phyloP scores from a whole-genome alignment of 2,329 filamentous ascomycete genomes.

The Diaporthe destruens region DNA sequence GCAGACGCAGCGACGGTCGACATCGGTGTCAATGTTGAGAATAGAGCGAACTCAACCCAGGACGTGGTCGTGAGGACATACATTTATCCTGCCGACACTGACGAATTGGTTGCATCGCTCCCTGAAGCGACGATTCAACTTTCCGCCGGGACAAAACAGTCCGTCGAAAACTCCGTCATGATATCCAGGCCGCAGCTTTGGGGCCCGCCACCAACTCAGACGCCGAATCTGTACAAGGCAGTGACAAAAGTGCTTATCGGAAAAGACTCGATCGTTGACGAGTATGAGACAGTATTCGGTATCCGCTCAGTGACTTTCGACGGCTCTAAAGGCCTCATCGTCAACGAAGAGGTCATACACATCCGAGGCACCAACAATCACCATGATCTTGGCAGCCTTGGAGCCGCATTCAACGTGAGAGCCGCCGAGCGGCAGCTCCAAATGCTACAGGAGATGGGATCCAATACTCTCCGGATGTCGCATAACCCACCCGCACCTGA shows the following conservation, averaged over 20 bases:
- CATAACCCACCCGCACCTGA: constrained; percentile 67
- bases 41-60: constrained; percentile 50
- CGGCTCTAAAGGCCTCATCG: constrained; percentile 53
- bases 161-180: constrained; percentile 52
- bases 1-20: constrained; percentile 58
- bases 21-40: constrained; percentile 60
- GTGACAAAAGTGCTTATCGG: constrained; percentile 54
- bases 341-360: constrained; percentile 60
- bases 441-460: constrained; percentile 61
- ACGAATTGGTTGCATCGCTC: constrained; percentile 52
- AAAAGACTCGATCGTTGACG: constrained; percentile 50
- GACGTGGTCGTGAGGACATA: constrained; percentile 56
- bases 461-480: constrained; percentile 63
- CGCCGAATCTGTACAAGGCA: constrained; percentile 62
- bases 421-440: constrained; percentile 63
- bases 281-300: constrained; percentile 64
- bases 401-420: constrained; percentile 62
- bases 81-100: constrained; percentile 50
- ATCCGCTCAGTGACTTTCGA: constrained; percentile 59
- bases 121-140: constrained; percentile 48
- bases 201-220: constrained; percentile 61
- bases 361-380: constrained; percentile 64
- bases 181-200: constrained; percentile 59
- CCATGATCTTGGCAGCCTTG: constrained; percentile 64
- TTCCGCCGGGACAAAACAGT: constrained; percentile 49